These are phyloP conservation scores for Mucor ambiguus DNA, from an alignment of 371 early-diverging fungal genomes.

Conservation along the genomic window DNA sequence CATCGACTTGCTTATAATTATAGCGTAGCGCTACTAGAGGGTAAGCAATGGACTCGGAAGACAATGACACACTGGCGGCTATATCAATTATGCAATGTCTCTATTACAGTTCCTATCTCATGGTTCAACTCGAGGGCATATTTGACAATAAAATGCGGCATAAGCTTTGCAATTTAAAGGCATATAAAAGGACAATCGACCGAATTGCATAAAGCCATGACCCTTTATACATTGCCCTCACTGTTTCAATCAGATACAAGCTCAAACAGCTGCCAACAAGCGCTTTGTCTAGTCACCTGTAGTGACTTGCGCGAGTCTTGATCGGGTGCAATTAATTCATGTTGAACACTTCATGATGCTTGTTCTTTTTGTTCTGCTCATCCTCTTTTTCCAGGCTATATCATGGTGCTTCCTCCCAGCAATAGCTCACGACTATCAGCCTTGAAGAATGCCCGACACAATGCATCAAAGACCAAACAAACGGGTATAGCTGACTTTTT, in stretches of 20 bases:
- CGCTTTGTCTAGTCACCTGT: not conserved
- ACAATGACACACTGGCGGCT: too few relatives aligned
- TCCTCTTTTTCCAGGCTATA: not conserved
- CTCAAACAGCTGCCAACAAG: not conserved
- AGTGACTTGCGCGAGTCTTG: slow-evolving; percentile 1
- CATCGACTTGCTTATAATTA: too few relatives aligned
- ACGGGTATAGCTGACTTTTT: slow-evolving; percentile 4
- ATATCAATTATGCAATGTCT: not conserved
- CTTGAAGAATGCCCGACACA: slow-evolving; percentile 5
- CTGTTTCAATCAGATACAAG: not conserved
- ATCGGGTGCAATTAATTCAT: slow-evolving; percentile 3
- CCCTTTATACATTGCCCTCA: not conserved
- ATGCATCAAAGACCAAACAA: not conserved
- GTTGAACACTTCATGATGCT: not conserved
- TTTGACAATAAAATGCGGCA: not conserved
- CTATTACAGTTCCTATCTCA: not conserved
- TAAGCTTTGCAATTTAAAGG: not conserved
- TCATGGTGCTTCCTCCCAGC: slow-evolving; percentile 1
- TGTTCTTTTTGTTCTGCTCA: not conserved
- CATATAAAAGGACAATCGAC: not conserved
- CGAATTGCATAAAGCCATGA: too few relatives aligned
- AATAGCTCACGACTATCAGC: slow-evolving; percentile 6
- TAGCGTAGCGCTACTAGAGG: too few relatives aligned
- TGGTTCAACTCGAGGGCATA: not conserved
- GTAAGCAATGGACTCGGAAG: too few relatives aligned